phyloP scores from a whole-genome alignment of 2,329 filamentous ascomycete genomes.

The Botrytis squamosa region DNA sequence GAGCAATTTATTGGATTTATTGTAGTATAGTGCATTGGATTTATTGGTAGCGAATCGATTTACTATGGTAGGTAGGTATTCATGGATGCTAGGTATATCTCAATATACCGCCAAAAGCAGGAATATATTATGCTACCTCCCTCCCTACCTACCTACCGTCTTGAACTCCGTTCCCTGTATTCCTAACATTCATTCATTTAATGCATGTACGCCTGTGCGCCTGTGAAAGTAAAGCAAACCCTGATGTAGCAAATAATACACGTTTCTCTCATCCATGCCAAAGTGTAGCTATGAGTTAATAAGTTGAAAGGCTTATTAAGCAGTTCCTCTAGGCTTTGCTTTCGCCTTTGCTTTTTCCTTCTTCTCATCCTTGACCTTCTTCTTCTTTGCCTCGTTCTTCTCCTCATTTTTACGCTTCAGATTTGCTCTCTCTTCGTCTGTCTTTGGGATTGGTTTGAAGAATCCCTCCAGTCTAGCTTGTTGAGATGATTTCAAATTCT shows the following conservation, averaged over 20 bases:
- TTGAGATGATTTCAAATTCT: slow-evolving; percentile 87
- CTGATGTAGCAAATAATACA: neutral
- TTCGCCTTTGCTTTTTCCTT: slow-evolving; percentile 94
- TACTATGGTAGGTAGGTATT: neutral
- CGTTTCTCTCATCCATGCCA: neutral
- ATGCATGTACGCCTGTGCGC: neutral
- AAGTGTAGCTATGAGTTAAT: too few relatives aligned
- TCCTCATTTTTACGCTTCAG: slow-evolving; percentile 93
- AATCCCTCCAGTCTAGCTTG: slow-evolving; percentile 93
- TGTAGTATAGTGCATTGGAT: too few relatives aligned
- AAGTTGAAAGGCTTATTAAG: slow-evolving; percentile 27
- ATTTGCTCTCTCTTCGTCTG: slow-evolving; percentile 77
- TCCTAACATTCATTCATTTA: neutral
- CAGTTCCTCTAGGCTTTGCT: slow-evolving; percentile 66
- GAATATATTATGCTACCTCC: neutral
- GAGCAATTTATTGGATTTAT: too few relatives aligned
- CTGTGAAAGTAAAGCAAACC: neutral
- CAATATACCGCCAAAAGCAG: neutral
- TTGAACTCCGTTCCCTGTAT: neutral
- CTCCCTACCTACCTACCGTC: neutral
- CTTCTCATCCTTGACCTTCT: slow-evolving; percentile 90
- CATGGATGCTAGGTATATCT: neutral
- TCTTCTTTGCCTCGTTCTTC: slow-evolving; percentile 89
- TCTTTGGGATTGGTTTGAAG: slow-evolving; percentile 90
- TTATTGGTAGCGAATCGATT: neutral